These are phyloP conservation scores for Claviceps citrina DNA, from an alignment of 2,329 filamentous ascomycete species.

Conservation along the genomic window DNA sequence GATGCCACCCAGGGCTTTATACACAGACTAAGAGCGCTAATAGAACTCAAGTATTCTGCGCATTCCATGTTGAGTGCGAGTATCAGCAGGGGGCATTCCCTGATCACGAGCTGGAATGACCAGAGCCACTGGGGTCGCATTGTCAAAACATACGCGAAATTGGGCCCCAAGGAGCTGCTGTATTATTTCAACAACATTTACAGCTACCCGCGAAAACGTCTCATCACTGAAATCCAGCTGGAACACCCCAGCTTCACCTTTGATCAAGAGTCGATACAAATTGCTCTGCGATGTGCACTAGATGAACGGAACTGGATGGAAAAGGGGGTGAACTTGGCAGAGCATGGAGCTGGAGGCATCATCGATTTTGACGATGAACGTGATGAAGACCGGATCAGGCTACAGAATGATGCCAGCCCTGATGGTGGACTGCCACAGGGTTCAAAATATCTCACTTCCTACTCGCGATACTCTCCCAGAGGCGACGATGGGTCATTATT, in stretches of 20 bases:
- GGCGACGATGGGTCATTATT: conserved; percentile 24
- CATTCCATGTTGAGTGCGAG: conserved; percentile 12
- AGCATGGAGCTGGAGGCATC: conserved; percentile 23
- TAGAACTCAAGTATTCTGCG: conserved; percentile 8
- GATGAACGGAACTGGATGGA: conserved; percentile 23
- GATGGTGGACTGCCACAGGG: conserved; percentile 22
- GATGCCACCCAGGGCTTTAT: neutral
- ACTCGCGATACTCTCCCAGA: conserved; percentile 23
- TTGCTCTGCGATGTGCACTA: conserved; percentile 22
- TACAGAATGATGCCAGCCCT: conserved; percentile 21
- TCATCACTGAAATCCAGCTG: conserved; percentile 26
- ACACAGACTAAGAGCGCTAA: neutral
- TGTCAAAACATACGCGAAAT: conserved; percentile 32
- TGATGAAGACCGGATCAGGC: conserved; percentile 17
- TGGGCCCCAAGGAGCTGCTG: conserved; percentile 34
- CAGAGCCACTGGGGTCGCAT: conserved; percentile 24
- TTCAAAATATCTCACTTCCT: conserved; percentile 14
- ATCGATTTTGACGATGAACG: conserved; percentile 25
- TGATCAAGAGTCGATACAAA: conserved; percentile 30
- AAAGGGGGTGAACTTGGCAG: conserved; percentile 17
- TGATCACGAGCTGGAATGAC: conserved; percentile 21
- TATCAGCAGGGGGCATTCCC: conserved; percentile 15
- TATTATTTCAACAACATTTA: conserved; percentile 32
- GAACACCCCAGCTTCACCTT: conserved; percentile 27
- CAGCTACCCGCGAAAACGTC: conserved; percentile 28